These are phyloP conservation scores for Anisodus acutangulus DNA, from an alignment of 257 asterid genomes.

Conservation along the genomic window DNA sequence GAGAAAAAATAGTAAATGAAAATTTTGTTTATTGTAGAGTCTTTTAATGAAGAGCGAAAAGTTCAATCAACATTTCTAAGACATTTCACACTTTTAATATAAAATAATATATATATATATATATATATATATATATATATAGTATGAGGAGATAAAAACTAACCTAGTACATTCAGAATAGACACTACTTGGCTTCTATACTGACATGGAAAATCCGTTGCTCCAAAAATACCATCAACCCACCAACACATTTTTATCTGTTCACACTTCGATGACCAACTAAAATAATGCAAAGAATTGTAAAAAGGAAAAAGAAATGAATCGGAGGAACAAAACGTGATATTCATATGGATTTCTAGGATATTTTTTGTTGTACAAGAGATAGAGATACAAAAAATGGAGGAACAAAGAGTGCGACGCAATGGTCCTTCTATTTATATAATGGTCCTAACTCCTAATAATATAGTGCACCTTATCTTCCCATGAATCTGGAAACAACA, in stretches of 20 bases:
- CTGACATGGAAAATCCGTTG: not conserved
- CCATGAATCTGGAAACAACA: not conserved
- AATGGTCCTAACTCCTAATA: not conserved
- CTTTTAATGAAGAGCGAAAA: no score
- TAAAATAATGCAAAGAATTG: not conserved
- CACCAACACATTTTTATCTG: not conserved
- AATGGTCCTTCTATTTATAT: not conserved
- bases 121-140: no score
- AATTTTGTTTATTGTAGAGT: no score
- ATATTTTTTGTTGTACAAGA: not conserved
- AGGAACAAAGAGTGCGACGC: not conserved
- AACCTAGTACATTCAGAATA: not conserved
- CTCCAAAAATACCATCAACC: not conserved
- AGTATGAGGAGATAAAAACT: not conserved
- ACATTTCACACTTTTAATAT: no score
- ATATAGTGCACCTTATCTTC: constrained; percentile 15
- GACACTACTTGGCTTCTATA: not conserved
- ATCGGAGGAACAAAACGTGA: not conserved
- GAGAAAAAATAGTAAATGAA: no score
- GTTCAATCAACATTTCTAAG: no score
- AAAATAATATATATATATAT: no score
- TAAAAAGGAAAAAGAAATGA: not conserved
- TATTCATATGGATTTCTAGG: not conserved
- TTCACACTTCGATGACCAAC: not conserved
- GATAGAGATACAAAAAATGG: not conserved